Evolutionary conservation across 1,139 yeast species (phyloP), one percentile per base, ranked within the genome.

Genomic region (Debaryomycetaceae sp.): DNA sequence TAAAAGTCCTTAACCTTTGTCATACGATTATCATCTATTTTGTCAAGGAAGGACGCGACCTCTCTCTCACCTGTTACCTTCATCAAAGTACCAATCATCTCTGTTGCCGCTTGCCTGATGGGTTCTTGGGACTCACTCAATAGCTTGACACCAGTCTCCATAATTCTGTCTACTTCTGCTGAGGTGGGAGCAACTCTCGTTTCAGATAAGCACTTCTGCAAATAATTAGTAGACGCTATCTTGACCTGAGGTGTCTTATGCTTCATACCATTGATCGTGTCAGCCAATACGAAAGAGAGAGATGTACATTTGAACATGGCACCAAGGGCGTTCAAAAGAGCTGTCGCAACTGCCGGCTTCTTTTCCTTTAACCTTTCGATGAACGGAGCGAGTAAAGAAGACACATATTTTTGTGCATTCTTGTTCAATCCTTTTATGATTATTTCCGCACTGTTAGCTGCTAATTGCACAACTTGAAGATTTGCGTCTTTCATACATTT

Each of bases 311-410:
- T 46, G 55, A 83, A 87, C 6, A 87, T 72, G 0, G 87, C 78
- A 62, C 85, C 88, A 46, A 90, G 70, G 1, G 93, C 85, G 39
- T 63, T 67, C 23, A 74, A 71, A 30, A 93, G 70, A 1, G 95
- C 86, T 33, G 83, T 89, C 1, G 87, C 72, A 1, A 89, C 95
- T 2, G 85, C 70, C 11, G 80, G 84, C 58, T 93, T 93, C 69
- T 87, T 89, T 62, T 93, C 99, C 59, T 90, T 91, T 11, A 89
- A 80, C 55, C 97, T 76, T 52, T 90, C 97, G 39, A 93, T 66
- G 50, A 87, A 67, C 0, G 95, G 85, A 0, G 70, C 67, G 13
- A 89, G 66, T 1, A 89, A 74, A 1, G 76, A 57, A 0, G 71
- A 51, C 40, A 75, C 76, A 60, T 88, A 89, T 51, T 69, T 72